Evolutionary conservation across 306 rosid genomes (phyloP).

Genomic region (Medicago arabica): DNA sequence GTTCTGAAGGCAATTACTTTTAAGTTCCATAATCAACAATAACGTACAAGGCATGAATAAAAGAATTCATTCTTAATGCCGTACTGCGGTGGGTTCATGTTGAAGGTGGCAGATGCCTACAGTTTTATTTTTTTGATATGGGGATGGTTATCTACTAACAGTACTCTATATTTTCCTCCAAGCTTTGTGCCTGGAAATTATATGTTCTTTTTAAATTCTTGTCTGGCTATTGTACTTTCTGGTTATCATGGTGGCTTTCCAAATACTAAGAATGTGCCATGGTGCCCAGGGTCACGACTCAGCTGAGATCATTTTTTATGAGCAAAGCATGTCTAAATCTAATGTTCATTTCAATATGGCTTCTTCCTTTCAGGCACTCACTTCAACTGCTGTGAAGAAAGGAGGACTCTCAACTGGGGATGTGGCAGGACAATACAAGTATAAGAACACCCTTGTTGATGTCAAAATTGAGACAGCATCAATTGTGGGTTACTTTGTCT

Average conservation of each 20-base stretch:
- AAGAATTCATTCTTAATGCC: neutral
- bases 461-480: constrained; percentile 91
- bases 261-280: neutral
- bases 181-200: neutral
- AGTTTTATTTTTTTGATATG: neutral
- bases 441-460: constrained; percentile 71
- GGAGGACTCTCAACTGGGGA: constrained; percentile 90
- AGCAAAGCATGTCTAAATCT: constrained; percentile 17
- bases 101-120: constrained; percentile 5
- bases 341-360: constrained; percentile 27
- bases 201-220: constrained; percentile 9
- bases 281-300: neutral
- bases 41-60: neutral
- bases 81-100: neutral
- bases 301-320: neutral
- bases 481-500: constrained; percentile 61
- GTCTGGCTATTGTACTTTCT: constrained; percentile 20
- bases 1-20: constrained; percentile 1
- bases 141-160: neutral
- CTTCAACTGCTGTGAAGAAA: constrained; percentile 91
- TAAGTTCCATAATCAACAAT: constrained; percentile 23
- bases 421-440: constrained; percentile 78
- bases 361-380: constrained; percentile 66
- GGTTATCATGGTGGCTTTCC: constrained; percentile 20
- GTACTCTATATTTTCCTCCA: neutral